Evolutionary conservation across 345 rosid genomes (phyloP), one percentile per base, ranked within the genome.

Genomic region (Stellera chamaejasme): DNA sequence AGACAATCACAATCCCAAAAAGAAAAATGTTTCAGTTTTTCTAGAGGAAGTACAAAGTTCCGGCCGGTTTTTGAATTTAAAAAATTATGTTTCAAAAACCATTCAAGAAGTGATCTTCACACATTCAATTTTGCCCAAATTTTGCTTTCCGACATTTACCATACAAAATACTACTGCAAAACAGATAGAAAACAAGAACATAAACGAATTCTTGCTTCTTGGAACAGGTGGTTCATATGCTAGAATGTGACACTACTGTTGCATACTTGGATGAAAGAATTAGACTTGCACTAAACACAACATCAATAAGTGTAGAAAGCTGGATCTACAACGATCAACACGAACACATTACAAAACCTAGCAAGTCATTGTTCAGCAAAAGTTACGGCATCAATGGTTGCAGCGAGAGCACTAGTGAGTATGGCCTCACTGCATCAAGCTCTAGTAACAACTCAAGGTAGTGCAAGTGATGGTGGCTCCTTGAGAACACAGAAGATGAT

Each of bases 191-290:
- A 32, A 47, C 0, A 46, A 0, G 5, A 14, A 46, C 13, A 43
- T 13, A 27, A 27, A 28, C 45, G n/a, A 44, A 11, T 16, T 45
- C 3, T 14, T 43, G 52, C 13, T 13, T 19, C 55, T 48, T 16
- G 28, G 45, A 52, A 66, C 75, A 87, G 96, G 75, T 82, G 7
- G 77, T 79, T 55, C 86, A 84, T 50, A 77, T 84, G 28, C 64
- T 88, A 28, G 90, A 84, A 69, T 84, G 83, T 56, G 80, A 79
- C 28, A 77, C 69, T 54, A 68, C 93, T 13, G 43, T 81, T 5
- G 50, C 75, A n/a, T 82, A 80, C 36, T 64, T 75, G 5, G 76
- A 77, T 43, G 82, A 71, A 55, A 72, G 76, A 55, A 55, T 45
- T 5, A 68, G 45, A 45, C 73, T 72, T 0, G 73, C 82, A 19